phyloP scores from a whole-genome alignment of 352 stramenopile genomes.

The Phytophthora litchii region DNA sequence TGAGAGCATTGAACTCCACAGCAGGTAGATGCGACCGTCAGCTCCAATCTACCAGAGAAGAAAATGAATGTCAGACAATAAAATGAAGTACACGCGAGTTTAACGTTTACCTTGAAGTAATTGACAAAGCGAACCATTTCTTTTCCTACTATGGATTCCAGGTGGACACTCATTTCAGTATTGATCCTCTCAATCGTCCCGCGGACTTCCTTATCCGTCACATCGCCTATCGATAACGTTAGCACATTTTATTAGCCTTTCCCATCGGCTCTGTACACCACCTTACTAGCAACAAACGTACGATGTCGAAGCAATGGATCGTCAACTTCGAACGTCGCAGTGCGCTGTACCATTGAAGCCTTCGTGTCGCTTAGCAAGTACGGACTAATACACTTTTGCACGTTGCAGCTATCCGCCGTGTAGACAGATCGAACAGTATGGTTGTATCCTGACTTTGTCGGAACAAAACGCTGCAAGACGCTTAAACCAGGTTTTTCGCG shows the following conservation, averaged over 20 bases:
- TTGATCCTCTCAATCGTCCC: conserved; percentile 62
- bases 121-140: conserved; percentile 57
- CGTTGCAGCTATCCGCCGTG: conserved; percentile 56
- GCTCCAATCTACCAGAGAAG: conserved; percentile 45
- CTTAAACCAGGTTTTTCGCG: conserved; percentile 62
- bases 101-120: conserved; percentile 72
- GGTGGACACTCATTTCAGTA: conserved; percentile 55
- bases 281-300: conserved; percentile 21
- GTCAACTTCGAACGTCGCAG: conserved; percentile 64
- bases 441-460: conserved; percentile 75
- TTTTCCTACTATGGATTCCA: conserved; percentile 69
- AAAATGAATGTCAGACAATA: conserved; percentile 8
- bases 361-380: conserved; percentile 49
- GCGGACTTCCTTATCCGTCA: conserved; percentile 53
- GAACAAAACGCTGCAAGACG: conserved; percentile 71
- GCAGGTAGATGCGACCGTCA: conserved; percentile 68
- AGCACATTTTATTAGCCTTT: background rate
- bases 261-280: background rate
- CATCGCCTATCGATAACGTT: conserved; percentile 42
- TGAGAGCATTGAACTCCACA: conserved; percentile 73
- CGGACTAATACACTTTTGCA: conserved; percentile 73
- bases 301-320: conserved; percentile 51
- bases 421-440: conserved; percentile 69
- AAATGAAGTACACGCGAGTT: background rate
- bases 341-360: conserved; percentile 45